Evolutionary conservation across 306 rosid species (phyloP), one percentile per base, ranked within the genome.

Genomic region (Trichosanthes cucumerina): DNA sequence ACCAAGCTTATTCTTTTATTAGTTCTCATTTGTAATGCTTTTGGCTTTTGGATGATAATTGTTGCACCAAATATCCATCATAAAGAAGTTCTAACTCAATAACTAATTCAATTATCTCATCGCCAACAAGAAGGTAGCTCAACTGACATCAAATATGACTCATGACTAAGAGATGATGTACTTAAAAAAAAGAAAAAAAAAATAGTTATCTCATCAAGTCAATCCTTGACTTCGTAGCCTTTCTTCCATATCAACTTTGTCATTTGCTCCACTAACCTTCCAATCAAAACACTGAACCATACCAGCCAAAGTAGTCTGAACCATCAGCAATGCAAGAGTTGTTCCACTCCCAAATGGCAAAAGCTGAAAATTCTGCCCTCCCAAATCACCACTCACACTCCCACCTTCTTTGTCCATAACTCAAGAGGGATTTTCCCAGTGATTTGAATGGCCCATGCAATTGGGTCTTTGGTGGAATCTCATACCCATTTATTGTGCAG

Each of bases 261-360:
- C 82, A 59, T 76, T 58, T 3, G 43, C 87, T 33, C 76, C 79
- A 24, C n/a, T 65, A 60, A 84, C 84, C 78, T 87, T 86, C 92
- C 93, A 92, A 23, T 87, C 91, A 87, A 93, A 93, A 79, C 93
- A 93, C 43, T 93, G 97, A 87, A 93, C 69, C 93, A 93, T 87
- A 24, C 85, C 88, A 28, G 83, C 96, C 18, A 93, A 84, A 8
- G 81, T 86, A 3, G 89, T 31, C 18, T 86, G 93, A 71, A 89
- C 92, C 65, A 93, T 81, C 12, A 85, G 88, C 77, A 93, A 49
- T n/a, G 93, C 97, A n/a, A 93, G 82, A 21, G 97, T 79, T 6
- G 89, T 86, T 76, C 93, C 97, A 69, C 92, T 89, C 52, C 96
- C 97, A 79, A 92, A 92, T 38, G 97, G 92, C 70, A 92, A 34